A percentile compares a stretch with the other conserved stretches of the same genome.
Evolutionary conservation across 202 grass and related monocot genomes (phyloP).

Genomic region (Musa balbisiana): DNA sequence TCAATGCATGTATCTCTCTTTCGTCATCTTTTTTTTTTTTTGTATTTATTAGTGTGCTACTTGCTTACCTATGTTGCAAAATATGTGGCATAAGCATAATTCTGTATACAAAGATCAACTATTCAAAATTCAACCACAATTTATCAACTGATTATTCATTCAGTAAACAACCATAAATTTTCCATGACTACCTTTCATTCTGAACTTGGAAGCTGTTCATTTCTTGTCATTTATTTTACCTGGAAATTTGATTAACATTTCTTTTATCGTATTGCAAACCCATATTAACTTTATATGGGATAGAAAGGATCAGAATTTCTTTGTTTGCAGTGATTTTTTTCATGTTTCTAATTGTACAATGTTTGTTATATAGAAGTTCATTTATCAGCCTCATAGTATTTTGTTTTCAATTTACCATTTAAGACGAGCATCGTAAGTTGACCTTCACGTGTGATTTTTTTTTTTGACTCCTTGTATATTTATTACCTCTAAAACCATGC

Average conservation of each 20-base stretch:
- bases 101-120: neutral
- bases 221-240: neutral
- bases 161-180: too few relatives aligned
- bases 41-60: too few relatives aligned
- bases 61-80: neutral
- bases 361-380: too few relatives aligned
- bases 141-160: neutral
- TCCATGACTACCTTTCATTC: too few relatives aligned
- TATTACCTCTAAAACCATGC: too few relatives aligned
- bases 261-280: too few relatives aligned
- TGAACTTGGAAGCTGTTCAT: neutral
- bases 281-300: too few relatives aligned
- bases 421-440: too few relatives aligned
- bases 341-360: neutral
- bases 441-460: too few relatives aligned
- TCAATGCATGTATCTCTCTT: too few relatives aligned
- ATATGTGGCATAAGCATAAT: neutral
- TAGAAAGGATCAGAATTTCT: neutral
- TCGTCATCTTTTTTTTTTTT: too few relatives aligned
- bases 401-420: neutral
- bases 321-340: neutral
- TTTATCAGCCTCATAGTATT: neutral
- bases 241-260: neutral
- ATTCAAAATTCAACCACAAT: neutral
- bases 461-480: too few relatives aligned